Evolutionary conservation across 805 yeast species (phyloP), one percentile per base, ranked within the genome.

Genomic region (Spathaspora passalidarum): DNA sequence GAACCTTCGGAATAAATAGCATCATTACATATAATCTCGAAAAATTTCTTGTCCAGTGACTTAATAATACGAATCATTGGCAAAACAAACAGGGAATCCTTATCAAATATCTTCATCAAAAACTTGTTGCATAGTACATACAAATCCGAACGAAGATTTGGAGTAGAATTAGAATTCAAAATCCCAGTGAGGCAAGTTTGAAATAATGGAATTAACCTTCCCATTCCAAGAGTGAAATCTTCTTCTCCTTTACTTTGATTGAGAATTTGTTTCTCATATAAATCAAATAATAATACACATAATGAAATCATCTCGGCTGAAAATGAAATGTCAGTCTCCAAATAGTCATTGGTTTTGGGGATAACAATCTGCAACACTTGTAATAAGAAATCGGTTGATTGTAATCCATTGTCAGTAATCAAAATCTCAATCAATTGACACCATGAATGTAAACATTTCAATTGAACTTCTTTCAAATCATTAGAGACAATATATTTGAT

Each of bases 251-350:
- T 49, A 34, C 25, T 41, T 41, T 34, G 23, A 40, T 25, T 45
- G 53, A 55, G 43, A 39, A 54, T 52, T 43, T 55, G 58, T 41
- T 52, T 56, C 32, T 79, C 82, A 59, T 83, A 86, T 23, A 80
- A 61, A 46, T 82, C 86, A 52, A 83, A 81, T 42, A 90, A 62
- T 11, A 84, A 74, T 2, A 87, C 91, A 55, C 89, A 80, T 42
- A 90, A 66, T 0, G 95, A 84, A 2, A 88, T 84, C 43, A 90
- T 66, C 48, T 86, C 92, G 57, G 83, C 88, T 1, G 96, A 83
- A 58, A 82, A 86, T 5, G 69, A 61, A 3, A 82, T 69, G 56
- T 87, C 87, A 21, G 71, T 63, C 40, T 83, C 88, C 45, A 88
- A 75, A 62, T 84, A 90, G 48, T 82, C 88, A 53, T 82, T 82